A percentile compares a stretch with the other conserved stretches of the same genome.
phyloP scores from a whole-genome alignment of 2,329 filamentous ascomycete genomes.

The Fusarium mundagurra region DNA sequence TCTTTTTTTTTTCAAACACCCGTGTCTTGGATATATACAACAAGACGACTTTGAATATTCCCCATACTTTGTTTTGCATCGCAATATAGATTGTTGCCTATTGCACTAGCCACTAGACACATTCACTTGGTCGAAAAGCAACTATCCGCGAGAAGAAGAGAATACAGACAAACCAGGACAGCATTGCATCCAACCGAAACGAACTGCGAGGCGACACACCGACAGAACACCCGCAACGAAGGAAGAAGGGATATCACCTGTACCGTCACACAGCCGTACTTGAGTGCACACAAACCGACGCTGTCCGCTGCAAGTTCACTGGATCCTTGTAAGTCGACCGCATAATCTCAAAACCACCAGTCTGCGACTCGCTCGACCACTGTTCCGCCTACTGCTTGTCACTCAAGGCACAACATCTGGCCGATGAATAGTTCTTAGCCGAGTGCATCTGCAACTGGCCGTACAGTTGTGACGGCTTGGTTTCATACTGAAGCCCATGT shows the following conservation, averaged over 20 bases:
- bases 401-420: slow-evolving; percentile 31
- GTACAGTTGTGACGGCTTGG: slow-evolving; percentile 37
- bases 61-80: slow-evolving; percentile 2
- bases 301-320: slow-evolving; percentile 15
- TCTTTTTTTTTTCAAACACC: slow-evolving; percentile 21
- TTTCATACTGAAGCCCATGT: slow-evolving; percentile 12
- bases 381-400: slow-evolving; percentile 13
- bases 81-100: slow-evolving; percentile 11
- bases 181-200: slow-evolving; percentile 22
- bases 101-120: neutral
- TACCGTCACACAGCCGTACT: slow-evolving; percentile 22
- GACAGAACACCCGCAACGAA: neutral
- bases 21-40: slow-evolving; percentile 13
- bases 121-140: slow-evolving; percentile 10
- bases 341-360: slow-evolving; percentile 16
- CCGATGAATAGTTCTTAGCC: slow-evolving; percentile 34
- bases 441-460: slow-evolving; percentile 41
- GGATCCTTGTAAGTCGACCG: slow-evolving; percentile 41
- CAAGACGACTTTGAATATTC: slow-evolving; percentile 10
- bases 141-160: slow-evolving; percentile 17
- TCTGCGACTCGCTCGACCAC: slow-evolving; percentile 7
- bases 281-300: slow-evolving; percentile 28
- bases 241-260: slow-evolving; percentile 8
- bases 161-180: neutral
- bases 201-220: slow-evolving; percentile 28